Base-by-base conservation (phyloP, 2,329 filamentous ascomycete species). In the Fusarium buharicum region DNA sequence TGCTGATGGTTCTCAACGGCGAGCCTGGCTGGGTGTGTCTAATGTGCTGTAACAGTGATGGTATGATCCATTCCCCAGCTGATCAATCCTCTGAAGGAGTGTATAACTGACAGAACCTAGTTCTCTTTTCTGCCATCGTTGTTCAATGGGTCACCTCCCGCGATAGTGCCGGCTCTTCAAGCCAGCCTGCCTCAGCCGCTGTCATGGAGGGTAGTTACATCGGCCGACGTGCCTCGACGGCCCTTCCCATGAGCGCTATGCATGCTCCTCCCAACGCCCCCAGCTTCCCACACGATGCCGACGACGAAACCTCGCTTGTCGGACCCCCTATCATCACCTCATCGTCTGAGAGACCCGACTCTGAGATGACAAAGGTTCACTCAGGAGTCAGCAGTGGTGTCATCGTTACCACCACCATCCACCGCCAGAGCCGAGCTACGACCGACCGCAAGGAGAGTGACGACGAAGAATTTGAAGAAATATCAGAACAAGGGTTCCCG, bases 21-120 rank as follows among this genome's bases (percentile, higher is more conserved):
- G 86, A 89, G 68, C 85, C 83, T 3, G 86, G 83, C 4, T 89
- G 86, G 86, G 80, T 89, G 3, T 89, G 86, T 63, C 78, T 89
- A 4, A 85, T 87, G 76, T 86, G 84, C 67, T 90, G 86, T 69
- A 89, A 88, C 67, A 79, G 81, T 59, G 86, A 89, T 69, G 82
- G 85, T 86, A 72, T 68, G 79, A 74, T 22, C 27, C 27, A 28
- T 6, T 5, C 3, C 14, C 30, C 30, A 7, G 3, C 30, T 55
- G 16, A 24, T 30, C 22, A 22, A 22, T 18, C 10, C n/a, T 7
- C 45, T 33, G 14, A 31, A 20, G 8, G 22, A 34, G 20, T 31
- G n/a, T 14, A 18, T 17, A 7, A 7, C 30, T 52, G 16, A 68
- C 40, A 22, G 37, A 8, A 17, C 10, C 3, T n/a, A 85, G 84